phyloP scores from a whole-genome alignment of 2,329 filamentous ascomycete genomes.

The Sarocladium strictum region DNA sequence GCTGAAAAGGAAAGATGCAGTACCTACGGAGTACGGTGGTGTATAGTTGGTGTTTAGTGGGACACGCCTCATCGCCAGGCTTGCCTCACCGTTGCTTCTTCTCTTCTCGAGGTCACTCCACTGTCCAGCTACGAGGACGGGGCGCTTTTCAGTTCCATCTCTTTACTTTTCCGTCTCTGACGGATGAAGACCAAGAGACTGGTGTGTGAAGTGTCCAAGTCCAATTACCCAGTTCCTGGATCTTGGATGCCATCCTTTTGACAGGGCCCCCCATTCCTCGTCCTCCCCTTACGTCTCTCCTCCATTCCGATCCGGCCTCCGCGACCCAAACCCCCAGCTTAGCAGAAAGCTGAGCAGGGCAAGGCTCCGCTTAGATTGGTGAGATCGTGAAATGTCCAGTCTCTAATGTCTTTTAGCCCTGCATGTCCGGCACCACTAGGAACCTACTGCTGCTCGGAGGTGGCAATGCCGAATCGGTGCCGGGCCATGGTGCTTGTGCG shows the following conservation, averaged over 20 bases:
- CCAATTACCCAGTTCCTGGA: constrained; percentile 8
- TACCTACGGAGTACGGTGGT: too few species aligned
- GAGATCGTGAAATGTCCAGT: not conserved
- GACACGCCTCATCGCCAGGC: not conserved
- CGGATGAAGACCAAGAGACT: too few species aligned
- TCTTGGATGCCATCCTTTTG: not conserved
- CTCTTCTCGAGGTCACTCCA: not conserved
- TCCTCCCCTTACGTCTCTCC: not conserved
- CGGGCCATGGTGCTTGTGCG: not conserved
- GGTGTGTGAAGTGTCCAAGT: too few species aligned
- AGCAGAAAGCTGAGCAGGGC: too few species aligned
- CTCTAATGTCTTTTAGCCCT: not conserved
- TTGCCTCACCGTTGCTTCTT: not conserved
- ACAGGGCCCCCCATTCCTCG: not conserved
- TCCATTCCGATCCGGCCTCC: too few species aligned
- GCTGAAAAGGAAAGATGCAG: too few species aligned
- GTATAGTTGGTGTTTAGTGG: too few species aligned
- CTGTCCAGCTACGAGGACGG: not conserved
- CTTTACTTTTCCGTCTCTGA: too few species aligned
- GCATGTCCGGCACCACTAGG: too few species aligned
- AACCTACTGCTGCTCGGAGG: too few species aligned
- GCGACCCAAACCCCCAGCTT: too few species aligned
- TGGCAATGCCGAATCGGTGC: not conserved
- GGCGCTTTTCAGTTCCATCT: too few species aligned
- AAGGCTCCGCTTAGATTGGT: not conserved